These are phyloP conservation scores for Boletus sp. DNA, from an alignment of 768 basidiomycete genomes.

Conservation along the genomic window DNA sequence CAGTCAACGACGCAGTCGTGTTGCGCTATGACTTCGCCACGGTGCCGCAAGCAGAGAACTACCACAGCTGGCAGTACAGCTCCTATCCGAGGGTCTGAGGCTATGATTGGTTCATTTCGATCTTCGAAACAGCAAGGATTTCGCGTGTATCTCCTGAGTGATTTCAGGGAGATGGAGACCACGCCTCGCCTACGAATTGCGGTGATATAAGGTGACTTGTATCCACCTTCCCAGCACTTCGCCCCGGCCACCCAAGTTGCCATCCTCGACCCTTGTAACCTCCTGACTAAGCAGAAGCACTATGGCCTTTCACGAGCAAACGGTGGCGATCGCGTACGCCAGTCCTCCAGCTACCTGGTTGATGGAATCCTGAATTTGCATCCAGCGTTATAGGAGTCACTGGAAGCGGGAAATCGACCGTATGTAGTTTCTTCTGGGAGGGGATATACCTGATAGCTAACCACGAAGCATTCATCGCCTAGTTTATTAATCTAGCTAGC, in stretches of 20 bases:
- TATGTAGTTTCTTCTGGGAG: constrained; percentile 9
- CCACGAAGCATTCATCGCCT: neutral
- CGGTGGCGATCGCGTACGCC: constrained; percentile 28
- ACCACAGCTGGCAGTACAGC: neutral
- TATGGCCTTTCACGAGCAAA: constrained; percentile 16
- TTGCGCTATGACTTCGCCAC: neutral
- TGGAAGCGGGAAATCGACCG: constrained; percentile 33
- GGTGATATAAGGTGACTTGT: constrained; percentile 17
- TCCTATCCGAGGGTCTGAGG: constrained; percentile 9
- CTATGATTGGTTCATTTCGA: constrained; percentile 19
- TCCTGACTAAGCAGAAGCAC: constrained; percentile 1
- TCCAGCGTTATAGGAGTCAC: constrained; percentile 31
- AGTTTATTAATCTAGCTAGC: constrained; percentile 52
- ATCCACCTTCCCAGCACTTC: neutral
- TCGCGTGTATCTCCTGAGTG: constrained; percentile 16
- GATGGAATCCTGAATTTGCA: constrained; percentile 3
- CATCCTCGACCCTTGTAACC: neutral
- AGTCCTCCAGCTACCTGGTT: neutral
- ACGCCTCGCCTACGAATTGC: constrained; percentile 3
- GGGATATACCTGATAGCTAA: neutral
- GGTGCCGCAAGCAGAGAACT: neutral
- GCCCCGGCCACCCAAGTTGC: neutral
- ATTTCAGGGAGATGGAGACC: constrained; percentile 6
- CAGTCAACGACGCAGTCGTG: neutral
- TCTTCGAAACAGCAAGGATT: constrained; percentile 13